These are phyloP conservation scores for Diutina mesorugosa DNA, from an alignment of 1,139 yeast genomes.

Conservation along the genomic window DNA sequence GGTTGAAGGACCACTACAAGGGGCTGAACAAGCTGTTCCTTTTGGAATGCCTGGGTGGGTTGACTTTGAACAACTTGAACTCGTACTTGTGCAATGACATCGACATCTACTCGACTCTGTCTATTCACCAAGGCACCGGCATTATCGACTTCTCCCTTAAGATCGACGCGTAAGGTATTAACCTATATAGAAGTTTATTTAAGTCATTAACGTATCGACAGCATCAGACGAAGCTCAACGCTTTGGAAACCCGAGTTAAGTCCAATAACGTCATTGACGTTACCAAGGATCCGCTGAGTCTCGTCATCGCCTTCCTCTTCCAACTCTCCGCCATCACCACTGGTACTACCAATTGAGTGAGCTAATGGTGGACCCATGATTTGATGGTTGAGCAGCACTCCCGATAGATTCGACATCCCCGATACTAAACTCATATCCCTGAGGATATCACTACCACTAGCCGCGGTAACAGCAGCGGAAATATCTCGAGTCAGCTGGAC, in stretches of 20 bases:
- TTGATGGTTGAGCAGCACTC: background rate
- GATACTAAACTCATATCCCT: background rate
- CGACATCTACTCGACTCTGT: conserved; percentile 83
- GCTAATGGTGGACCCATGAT: background rate
- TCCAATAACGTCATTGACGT: conserved; percentile 29
- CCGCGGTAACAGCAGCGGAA: background rate
- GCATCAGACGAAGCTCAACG: conserved; percentile 22
- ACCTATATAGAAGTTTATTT: background rate
- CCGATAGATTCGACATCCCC: background rate
- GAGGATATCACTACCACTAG: background rate
- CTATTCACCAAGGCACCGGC: conserved; percentile 85
- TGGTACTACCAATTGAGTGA: background rate
- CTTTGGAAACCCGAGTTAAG: conserved; percentile 32
- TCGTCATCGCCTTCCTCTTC: conserved; percentile 5
- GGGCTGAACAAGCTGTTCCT: conserved; percentile 40
- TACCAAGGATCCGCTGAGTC: conserved; percentile 16
- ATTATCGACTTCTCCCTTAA: conserved; percentile 78
- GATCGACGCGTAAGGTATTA: conserved; percentile 24
- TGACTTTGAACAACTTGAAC: conserved; percentile 55
- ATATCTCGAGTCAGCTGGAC: background rate
- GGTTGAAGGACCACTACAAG: conserved; percentile 44
- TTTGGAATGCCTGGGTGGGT: conserved; percentile 88
- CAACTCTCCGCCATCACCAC: background rate
- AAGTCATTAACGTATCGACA: conserved; percentile 22
- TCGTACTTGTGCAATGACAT: conserved; percentile 64